A percentile compares a stretch with the other conserved stretches of the same genome.
Evolutionary conservation across 164 flowering plant species (phyloP).

Genomic region (Sextonia rubra): DNA sequence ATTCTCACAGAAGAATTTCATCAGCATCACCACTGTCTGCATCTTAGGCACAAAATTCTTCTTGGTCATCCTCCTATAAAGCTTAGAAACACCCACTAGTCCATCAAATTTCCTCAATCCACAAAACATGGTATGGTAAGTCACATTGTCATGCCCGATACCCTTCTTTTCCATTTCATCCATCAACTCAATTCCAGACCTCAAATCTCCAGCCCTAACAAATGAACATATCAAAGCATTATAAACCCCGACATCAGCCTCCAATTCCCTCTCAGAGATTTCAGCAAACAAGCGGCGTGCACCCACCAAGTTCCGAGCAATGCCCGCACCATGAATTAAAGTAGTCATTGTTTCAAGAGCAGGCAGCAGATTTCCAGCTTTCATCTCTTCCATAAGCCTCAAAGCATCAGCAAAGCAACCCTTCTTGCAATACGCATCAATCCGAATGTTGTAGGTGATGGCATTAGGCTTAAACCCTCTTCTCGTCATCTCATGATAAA

Average conservation of each 20-base stretch:
- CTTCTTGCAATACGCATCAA: slow-evolving; percentile 78
- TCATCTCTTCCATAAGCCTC: slow-evolving; percentile 68
- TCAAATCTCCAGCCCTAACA: slow-evolving; percentile 40
- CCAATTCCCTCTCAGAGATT: slow-evolving; percentile 36
- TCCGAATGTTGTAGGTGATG: slow-evolving; percentile 59
- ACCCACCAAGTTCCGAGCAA: slow-evolving; percentile 40
- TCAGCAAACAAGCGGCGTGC: slow-evolving; percentile 63
- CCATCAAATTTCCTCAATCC: slow-evolving; percentile 48
- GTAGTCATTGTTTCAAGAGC: slow-evolving; percentile 65
- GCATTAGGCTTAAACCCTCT: slow-evolving; percentile 68
- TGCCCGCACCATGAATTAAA: slow-evolving; percentile 77
- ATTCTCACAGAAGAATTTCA: slow-evolving; percentile 66
- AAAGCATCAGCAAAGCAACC: slow-evolving; percentile 55
- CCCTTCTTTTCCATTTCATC: slow-evolving; percentile 65
- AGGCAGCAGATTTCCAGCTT: slow-evolving; percentile 29
- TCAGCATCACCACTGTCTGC: slow-evolving; percentile 69
- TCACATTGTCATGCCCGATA: slow-evolving; percentile 48
- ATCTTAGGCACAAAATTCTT: slow-evolving; percentile 61
- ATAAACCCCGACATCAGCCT: slow-evolving; percentile 60
- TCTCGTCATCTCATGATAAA: slow-evolving; percentile 73
- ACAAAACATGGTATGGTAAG: slow-evolving; percentile 58
- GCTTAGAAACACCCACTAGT: slow-evolving; percentile 37
- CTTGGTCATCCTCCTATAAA: slow-evolving; percentile 47
- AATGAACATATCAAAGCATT: slow-evolving; percentile 59
- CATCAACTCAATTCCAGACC: slow-evolving; percentile 47